Conservation (phyloP, 495 filamentous ascomycete species). For the Annulohypoxylon bovei region DNA sequence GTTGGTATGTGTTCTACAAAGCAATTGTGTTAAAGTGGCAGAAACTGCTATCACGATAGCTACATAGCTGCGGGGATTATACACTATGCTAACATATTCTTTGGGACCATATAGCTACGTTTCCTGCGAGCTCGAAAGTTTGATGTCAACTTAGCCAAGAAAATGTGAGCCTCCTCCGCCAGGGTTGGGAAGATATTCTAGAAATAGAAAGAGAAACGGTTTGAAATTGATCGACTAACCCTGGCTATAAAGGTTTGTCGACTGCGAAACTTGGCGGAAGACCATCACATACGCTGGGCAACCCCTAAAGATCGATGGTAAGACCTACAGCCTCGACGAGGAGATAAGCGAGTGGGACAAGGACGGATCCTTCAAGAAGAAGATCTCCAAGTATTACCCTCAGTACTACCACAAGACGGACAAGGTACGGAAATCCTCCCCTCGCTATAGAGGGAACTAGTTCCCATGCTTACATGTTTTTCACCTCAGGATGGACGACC, state of each 20-base stretch:
- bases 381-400: slow-evolving; percentile 93
- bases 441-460: neutral
- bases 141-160: slow-evolving; percentile 81
- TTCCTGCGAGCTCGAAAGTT: slow-evolving; percentile 96
- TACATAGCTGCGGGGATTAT: neutral
- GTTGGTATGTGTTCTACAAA: slow-evolving; percentile 61
- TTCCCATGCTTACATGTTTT: slow-evolving; percentile 12
- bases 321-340: slow-evolving; percentile 75
- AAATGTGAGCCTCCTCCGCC: slow-evolving; percentile 71
- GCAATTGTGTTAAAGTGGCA: neutral
- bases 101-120: slow-evolving; percentile 65
- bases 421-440: slow-evolving; percentile 66
- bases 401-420: slow-evolving; percentile 99
- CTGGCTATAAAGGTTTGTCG: slow-evolving; percentile 79
- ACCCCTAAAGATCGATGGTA: slow-evolving; percentile 39
- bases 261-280: slow-evolving; percentile 90
- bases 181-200: neutral
- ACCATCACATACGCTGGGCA: slow-evolving; percentile 58
- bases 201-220: neutral
- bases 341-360: slow-evolving; percentile 85
- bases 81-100: slow-evolving; percentile 26
- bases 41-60: neutral
- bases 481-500: slow-evolving; percentile 85
- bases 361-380: slow-evolving; percentile 74
- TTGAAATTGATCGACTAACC: slow-evolving; percentile 35